Evolutionary conservation across 2,329 filamentous ascomycete genomes (phyloP), one percentile per base, ranked within the genome.

Genomic region (Monascus ruber): DNA sequence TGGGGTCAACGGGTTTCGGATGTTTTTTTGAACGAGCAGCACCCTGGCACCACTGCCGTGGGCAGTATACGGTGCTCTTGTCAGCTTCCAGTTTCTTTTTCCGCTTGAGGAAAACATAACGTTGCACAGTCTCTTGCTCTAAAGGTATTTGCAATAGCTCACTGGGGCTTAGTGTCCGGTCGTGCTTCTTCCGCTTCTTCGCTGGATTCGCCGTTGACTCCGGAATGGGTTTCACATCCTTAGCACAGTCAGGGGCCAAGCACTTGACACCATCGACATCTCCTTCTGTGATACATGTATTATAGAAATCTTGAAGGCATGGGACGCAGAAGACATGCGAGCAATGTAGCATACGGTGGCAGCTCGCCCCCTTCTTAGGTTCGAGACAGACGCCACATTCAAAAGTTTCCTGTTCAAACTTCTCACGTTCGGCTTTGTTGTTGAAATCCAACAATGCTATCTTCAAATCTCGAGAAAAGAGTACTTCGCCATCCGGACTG

Each of bases 261-360:
- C 91, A 98, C 46, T 81, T 81, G 26, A 98, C 81, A 5, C 76
- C 76, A 36, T 78, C 71, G 11, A 98, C 69, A 51, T 93, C 81
- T 1, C 91, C 91, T 54, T 93, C 85, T 0, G 71, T 77, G 51
- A 98, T 95, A 48, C 85, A 87, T 46, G 79, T 81, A 49, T 82
- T 85, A 70, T 94, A 96, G 50, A 89, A 95, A 51, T 89, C 85
- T 46, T 85, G 81, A 2, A 98, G 69, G 54, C 91, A 98, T n/a
- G 77, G 63, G 11, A 81, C 67, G 60, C 91, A 98, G 56, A 96
- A 98, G 31, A 96, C 86, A 57, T 98, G 89, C 0, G 77, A 79
- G 59, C 91, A 98, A 42, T 81, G 78, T 34, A 83, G 64, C 72
- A 96, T 80, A 33, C 77, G 76, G 64, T 96, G 83, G 58, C 91